These are phyloP conservation scores for Podila epigama DNA, from an alignment of 192 early-diverging fungal genomes.

Conservation along the genomic window DNA sequence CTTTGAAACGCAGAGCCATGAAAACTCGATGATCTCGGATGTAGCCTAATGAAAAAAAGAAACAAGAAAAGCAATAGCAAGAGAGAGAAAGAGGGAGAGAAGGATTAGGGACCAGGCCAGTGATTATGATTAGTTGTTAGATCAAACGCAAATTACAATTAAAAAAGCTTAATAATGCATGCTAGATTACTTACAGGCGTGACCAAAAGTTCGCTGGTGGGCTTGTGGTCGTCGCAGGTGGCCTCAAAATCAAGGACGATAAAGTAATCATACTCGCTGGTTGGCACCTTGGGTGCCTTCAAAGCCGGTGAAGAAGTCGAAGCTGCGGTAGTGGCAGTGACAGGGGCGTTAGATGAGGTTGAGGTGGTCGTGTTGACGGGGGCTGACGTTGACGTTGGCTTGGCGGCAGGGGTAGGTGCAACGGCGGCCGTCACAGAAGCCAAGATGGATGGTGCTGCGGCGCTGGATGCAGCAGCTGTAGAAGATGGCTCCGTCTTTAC, in stretches of 20 bases:
- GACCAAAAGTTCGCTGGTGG: slow-evolving; percentile 64
- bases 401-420: neutral
- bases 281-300: slow-evolving; percentile 35
- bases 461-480: neutral
- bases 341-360: neutral
- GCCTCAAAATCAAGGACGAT: slow-evolving; percentile 74
- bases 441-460: neutral
- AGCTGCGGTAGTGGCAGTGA: neutral
- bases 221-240: slow-evolving; percentile 76
- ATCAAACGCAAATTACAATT: too few relatives aligned
- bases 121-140: neutral
- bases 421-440: neutral
- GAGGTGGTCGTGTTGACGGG: neutral
- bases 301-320: slow-evolving; percentile 16
- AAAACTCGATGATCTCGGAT: slow-evolving; percentile 66
- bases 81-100: too few relatives aligned
- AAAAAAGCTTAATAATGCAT: slow-evolving; percentile 10
- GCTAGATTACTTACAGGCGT: slow-evolving; percentile 48
- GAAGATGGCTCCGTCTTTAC: neutral
- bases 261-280: slow-evolving; percentile 58
- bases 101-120: too few relatives aligned
- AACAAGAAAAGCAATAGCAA: too few relatives aligned
- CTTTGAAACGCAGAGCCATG: slow-evolving; percentile 59
- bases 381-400: neutral
- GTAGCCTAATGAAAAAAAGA: slow-evolving; percentile 54